Conservation (phyloP, 768 basidiomycete genomes). For the Imleria badia region DNA sequence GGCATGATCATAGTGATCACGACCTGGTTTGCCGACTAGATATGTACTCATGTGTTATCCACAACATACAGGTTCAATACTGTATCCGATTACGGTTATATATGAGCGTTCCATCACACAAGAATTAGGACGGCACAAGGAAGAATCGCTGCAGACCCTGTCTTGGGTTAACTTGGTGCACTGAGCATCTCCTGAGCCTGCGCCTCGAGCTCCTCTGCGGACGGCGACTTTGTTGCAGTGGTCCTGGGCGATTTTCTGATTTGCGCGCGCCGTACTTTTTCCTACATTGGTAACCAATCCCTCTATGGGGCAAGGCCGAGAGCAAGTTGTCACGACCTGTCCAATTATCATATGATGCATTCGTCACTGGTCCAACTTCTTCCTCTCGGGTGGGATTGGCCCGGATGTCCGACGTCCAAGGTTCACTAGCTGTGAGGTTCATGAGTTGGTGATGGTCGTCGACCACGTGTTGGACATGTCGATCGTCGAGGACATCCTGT, state of each 20-base stretch:
- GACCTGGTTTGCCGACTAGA: slow-evolving; percentile 40
- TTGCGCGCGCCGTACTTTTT: slow-evolving; percentile 24
- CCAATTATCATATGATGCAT: too few species aligned
- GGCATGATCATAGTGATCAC: slow-evolving; percentile 62
- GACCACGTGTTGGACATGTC: slow-evolving; percentile 70
- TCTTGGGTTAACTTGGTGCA: slow-evolving; percentile 30
- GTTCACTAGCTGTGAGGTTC: slow-evolving; percentile 58
- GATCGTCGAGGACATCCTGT: slow-evolving; percentile 47
- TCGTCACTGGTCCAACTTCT: too few species aligned
- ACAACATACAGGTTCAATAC: neutral
- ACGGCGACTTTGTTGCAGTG: slow-evolving; percentile 8
- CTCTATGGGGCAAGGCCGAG: too few species aligned
- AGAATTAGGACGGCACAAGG: slow-evolving; percentile 28
- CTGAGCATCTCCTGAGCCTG: slow-evolving; percentile 33
- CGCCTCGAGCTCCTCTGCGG: slow-evolving; percentile 21
- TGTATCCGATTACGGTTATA: slow-evolving; percentile 5
- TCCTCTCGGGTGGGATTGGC: too few species aligned
- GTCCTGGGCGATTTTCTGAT: slow-evolving; percentile 11
- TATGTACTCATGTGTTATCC: neutral
- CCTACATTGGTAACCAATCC: too few species aligned
- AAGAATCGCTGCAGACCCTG: slow-evolving; percentile 40
- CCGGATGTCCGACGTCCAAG: slow-evolving; percentile 62
- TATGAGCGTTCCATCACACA: neutral
- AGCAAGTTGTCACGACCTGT: too few species aligned
- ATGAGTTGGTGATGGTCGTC: slow-evolving; percentile 63